Evolutionary conservation across 768 basidiomycete species (phyloP).

Genomic region (Leccinum uliginosum): DNA sequence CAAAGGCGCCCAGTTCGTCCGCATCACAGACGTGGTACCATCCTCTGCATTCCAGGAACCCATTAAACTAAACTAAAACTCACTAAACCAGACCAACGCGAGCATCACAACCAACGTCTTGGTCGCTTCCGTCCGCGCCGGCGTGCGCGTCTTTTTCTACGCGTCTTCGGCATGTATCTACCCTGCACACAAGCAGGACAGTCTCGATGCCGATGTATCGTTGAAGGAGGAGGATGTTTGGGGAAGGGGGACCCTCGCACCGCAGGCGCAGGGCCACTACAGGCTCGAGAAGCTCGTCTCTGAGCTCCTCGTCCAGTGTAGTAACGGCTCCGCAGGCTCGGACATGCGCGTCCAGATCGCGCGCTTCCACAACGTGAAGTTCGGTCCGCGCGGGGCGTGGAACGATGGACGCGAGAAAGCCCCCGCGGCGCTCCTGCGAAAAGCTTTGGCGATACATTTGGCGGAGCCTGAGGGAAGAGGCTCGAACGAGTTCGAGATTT

Average conservation of each 20-base stretch:
- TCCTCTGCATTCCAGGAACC: conserved; percentile 18
- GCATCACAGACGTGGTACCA: conserved; percentile 39
- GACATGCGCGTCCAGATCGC: conserved; percentile 42
- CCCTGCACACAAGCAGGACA: conserved; percentile 39
- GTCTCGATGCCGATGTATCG: conserved; percentile 33
- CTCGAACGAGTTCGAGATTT: conserved; percentile 42
- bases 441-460: conserved; percentile 36
- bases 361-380: conserved; percentile 59
- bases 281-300: conserved; percentile 54
- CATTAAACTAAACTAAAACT: too few relatives aligned
- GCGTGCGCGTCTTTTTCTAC: conserved; percentile 45
- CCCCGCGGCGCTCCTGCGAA: conserved; percentile 53
- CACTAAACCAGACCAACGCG: conserved; percentile 44
- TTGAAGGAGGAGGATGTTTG: conserved; percentile 46
- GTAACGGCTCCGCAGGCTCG: conserved; percentile 10
- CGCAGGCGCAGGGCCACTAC: conserved; percentile 57
- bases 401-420: conserved; percentile 53
- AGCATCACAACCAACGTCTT: conserved; percentile 48
- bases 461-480: background rate
- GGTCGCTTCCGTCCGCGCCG: conserved; percentile 33
- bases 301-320: conserved; percentile 41
- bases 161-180: conserved; percentile 62
- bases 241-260: conserved; percentile 32
- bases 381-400: conserved; percentile 52
- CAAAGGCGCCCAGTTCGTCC: conserved; percentile 31